Conservation (phyloP, 352 stramenopile genomes). For the Phytopythium boreale region DNA sequence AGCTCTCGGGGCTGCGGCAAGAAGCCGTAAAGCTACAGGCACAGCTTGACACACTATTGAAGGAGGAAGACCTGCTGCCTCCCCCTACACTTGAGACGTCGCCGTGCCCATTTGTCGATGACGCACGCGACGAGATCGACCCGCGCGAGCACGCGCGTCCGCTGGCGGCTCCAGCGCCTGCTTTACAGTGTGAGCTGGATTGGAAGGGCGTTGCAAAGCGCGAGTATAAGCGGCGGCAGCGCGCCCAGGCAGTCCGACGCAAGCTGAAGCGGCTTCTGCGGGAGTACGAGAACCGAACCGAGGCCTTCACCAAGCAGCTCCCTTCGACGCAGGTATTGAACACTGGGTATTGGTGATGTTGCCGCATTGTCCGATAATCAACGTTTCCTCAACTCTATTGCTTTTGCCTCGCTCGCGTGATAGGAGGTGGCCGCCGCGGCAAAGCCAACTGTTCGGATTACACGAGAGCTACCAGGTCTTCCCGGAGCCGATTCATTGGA, state of each 20-base stretch:
- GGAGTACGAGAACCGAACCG: neutral
- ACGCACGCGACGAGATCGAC: neutral
- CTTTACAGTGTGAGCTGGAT: neutral
- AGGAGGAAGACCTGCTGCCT: neutral
- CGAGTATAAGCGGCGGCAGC: neutral
- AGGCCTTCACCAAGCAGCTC: neutral
- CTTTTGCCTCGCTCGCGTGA: no score
- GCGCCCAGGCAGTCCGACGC: neutral
- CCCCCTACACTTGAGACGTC: neutral
- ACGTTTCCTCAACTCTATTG: no score
- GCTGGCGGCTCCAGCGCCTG: neutral
- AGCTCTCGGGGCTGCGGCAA: neutral
- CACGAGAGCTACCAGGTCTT: neutral
- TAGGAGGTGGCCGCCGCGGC: no score
- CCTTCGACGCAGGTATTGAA: neutral
- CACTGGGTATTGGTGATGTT: no score
- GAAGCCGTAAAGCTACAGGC: neutral
- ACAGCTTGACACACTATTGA: neutral
- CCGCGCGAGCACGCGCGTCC: neutral
- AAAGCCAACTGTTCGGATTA: neutral
- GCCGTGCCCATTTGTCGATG: conserved; percentile 1
- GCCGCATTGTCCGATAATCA: no score
- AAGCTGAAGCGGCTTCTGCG: conserved; percentile 2
- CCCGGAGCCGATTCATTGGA: neutral
- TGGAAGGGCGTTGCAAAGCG: neutral